These are phyloP conservation scores for Piper longum DNA, from an alignment of 164 flowering plant species.

Conservation along the genomic window DNA sequence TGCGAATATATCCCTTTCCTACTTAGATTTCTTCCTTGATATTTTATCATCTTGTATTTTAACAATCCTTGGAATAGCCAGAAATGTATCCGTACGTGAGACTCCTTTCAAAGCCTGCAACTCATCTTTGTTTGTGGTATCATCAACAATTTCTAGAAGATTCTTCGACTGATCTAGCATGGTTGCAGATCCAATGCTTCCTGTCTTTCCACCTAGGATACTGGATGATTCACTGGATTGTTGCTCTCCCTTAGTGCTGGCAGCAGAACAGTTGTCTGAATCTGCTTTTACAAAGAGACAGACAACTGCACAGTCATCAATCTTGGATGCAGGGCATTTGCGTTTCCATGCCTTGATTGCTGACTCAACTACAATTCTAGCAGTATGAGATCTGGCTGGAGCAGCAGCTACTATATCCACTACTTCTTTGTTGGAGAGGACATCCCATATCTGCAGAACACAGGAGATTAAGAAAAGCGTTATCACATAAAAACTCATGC, in stretches of 20 bases:
- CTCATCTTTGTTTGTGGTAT: constrained; percentile 13
- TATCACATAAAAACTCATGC: neutral
- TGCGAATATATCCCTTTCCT: neutral
- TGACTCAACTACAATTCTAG: constrained; percentile 58
- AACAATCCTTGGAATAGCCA: constrained; percentile 61
- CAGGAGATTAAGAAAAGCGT: neutral
- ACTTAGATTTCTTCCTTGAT: too few relatives aligned
- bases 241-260: constrained; percentile 36
- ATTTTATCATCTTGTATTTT: neutral
- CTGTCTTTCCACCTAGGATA: constrained; percentile 21
- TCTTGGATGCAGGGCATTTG: constrained; percentile 85
- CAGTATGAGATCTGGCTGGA: constrained; percentile 56
- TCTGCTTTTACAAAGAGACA: constrained; percentile 65
- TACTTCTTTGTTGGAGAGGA: constrained; percentile 84
- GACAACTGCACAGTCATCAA: constrained; percentile 94
- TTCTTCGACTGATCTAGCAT: constrained; percentile 49
- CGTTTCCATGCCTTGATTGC: constrained; percentile 86
- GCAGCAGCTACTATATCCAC: constrained; percentile 69
- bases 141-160: constrained; percentile 35
- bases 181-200: constrained; percentile 59
- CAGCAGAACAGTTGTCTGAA: constrained; percentile 59
- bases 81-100: constrained; percentile 75
- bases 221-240: constrained; percentile 58
- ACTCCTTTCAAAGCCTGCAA: constrained; percentile 92
- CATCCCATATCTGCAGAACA: constrained; percentile 78